Percentiles rank a stretch among this genome's conserved stretches.
Evolutionary conservation across 2,329 filamentous ascomycete species (phyloP).

Genomic region (Verticillium tricorpus): DNA sequence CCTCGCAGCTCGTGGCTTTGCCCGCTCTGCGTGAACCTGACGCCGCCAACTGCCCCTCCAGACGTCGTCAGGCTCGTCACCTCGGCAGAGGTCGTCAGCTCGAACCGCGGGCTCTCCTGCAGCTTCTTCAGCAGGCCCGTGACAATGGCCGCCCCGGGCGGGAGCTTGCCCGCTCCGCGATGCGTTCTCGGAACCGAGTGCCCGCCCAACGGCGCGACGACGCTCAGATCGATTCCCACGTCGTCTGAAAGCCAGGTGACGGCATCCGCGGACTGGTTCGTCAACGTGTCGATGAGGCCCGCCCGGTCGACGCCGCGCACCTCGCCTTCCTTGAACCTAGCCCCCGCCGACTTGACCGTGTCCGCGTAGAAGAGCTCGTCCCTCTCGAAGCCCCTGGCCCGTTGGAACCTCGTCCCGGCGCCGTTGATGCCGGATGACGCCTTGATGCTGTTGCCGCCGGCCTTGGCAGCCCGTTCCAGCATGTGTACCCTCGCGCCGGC

Average conservation of each 20-base stretch:
- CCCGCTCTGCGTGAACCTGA: slow-evolving; percentile 39
- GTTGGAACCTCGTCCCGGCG: slow-evolving; percentile 54
- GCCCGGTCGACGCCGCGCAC: slow-evolving; percentile 27
- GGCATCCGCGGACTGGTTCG: slow-evolving; percentile 39
- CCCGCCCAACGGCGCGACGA: slow-evolving; percentile 55
- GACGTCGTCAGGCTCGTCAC: slow-evolving; percentile 45
- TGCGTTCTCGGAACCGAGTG: slow-evolving; percentile 55
- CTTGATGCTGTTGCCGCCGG: slow-evolving; percentile 63
- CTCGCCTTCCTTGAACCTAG: slow-evolving; percentile 22
- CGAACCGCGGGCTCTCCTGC: slow-evolving; percentile 42
- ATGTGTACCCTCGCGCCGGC: slow-evolving; percentile 49
- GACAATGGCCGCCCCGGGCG: slow-evolving; percentile 57
- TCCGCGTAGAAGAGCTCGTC: slow-evolving; percentile 47
- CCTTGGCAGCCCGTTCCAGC: slow-evolving; percentile 54
- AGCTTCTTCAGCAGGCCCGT: slow-evolving; percentile 47
- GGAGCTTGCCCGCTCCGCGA: slow-evolving; percentile 48
- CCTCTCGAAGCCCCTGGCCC: slow-evolving; percentile 23
- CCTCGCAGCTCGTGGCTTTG: slow-evolving; percentile 37
- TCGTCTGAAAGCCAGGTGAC: slow-evolving; percentile 54
- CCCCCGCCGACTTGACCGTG: slow-evolving; percentile 53
- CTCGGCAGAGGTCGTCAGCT: slow-evolving; percentile 44
- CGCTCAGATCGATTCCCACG: slow-evolving; percentile 52
- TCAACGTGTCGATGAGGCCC: slow-evolving; percentile 43
- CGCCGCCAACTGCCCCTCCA: slow-evolving; percentile 38
- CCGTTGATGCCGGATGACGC: slow-evolving; percentile 64